Percentiles rank a stretch among this genome's conserved stretches.
Conservation (phyloP, 2,329 filamentous ascomycete genomes). For the Dactylellina parvicollis region DNA sequence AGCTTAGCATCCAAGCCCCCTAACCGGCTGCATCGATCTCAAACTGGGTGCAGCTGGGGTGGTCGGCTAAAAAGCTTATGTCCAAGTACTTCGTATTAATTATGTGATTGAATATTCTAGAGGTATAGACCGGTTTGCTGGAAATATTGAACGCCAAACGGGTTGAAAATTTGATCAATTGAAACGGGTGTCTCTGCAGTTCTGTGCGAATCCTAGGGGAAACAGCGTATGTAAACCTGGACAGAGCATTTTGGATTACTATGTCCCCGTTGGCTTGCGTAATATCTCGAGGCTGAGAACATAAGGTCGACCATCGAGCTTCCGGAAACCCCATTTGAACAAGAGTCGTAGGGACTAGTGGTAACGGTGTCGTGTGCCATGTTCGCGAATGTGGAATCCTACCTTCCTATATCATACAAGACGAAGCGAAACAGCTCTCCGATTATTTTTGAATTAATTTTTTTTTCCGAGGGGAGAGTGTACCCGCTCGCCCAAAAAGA, state of each 20-base stretch:
- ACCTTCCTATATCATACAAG: conserved; percentile 30
- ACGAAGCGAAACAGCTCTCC: conserved; percentile 43
- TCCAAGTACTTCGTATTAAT: not conserved
- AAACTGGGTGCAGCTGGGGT: conserved; percentile 1
- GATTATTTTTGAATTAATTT: no score
- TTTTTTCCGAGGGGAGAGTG: conserved; percentile 1
- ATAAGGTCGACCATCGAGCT: not conserved
- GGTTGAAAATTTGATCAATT: not conserved
- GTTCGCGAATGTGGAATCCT: conserved; percentile 3
- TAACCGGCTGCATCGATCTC: conserved; percentile 31
- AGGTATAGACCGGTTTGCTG: not conserved
- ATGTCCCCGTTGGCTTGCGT: conserved; percentile 9
- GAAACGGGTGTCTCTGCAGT: not conserved
- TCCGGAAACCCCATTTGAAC: conserved; percentile 6
- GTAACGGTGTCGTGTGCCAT: conserved; percentile 24
- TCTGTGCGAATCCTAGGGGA: not conserved
- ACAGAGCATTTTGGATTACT: not conserved
- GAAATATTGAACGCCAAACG: not conserved
- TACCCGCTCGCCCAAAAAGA: conserved; percentile 3
- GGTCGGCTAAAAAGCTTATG: conserved; percentile 27
- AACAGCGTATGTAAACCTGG: not conserved
- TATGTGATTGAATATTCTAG: not conserved
- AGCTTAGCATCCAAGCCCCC: conserved; percentile 36
- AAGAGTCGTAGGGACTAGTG: no score
- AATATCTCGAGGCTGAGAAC: conserved; percentile 1